These are phyloP conservation scores for Stephanodiscus triporus DNA, from an alignment of 108 stramenopile species.

Conservation along the genomic window DNA sequence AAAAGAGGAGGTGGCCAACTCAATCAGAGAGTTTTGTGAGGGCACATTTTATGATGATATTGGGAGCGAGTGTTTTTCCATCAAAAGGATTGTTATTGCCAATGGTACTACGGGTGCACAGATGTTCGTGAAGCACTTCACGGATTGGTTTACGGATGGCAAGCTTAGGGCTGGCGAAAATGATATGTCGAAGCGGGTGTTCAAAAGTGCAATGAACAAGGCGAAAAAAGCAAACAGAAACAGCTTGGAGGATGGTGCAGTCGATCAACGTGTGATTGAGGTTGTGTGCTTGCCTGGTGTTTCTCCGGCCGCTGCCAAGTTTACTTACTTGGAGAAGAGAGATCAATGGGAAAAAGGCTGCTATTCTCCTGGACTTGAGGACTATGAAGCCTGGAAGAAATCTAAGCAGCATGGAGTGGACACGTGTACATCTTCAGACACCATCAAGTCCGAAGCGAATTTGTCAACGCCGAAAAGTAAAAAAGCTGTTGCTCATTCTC, in stretches of 20 bases:
- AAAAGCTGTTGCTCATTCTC: constrained; percentile 4
- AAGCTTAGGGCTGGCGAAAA: constrained; percentile 45
- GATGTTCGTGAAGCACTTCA: constrained; percentile 71
- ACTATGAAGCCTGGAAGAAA: constrained; percentile 44
- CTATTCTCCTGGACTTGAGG: constrained; percentile 68
- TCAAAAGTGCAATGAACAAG: constrained; percentile 37
- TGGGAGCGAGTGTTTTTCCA: constrained; percentile 29
- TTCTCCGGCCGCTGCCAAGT: constrained; percentile 76
- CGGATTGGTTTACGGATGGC: constrained; percentile 67
- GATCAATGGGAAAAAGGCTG: constrained; percentile 71
- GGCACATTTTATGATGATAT: constrained; percentile 11
- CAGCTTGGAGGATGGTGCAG: background rate
- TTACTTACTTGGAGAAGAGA: constrained; percentile 72
- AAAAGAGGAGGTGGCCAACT: constrained; percentile 59
- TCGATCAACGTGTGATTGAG: constrained; percentile 18
- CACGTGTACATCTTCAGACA: constrained; percentile 6
- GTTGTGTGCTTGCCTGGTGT: constrained; percentile 61
- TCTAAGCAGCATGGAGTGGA: constrained; percentile 1
- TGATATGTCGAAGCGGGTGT: constrained; percentile 53
- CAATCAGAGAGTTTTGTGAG: constrained; percentile 67
- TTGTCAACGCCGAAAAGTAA: background rate
- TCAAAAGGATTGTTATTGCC: constrained; percentile 72
- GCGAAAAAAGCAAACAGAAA: constrained; percentile 22
- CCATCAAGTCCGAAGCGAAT: background rate
- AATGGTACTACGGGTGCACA: constrained; percentile 65